Conservation (phyloP, 2,329 filamentous ascomycete species). For the Talaromyces sp. region DNA sequence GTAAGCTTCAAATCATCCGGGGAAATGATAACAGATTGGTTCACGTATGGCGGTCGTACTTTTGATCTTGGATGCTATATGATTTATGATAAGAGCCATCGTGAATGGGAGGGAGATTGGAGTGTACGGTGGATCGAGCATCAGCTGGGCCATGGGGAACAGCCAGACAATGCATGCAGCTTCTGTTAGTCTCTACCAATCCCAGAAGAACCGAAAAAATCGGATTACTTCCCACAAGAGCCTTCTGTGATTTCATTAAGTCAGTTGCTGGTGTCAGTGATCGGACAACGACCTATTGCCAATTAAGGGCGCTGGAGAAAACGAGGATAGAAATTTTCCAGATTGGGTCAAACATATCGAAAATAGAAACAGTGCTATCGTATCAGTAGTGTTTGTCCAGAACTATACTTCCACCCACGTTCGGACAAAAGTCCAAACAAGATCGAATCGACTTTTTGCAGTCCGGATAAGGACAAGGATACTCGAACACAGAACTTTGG, state of each 20-base stretch:
- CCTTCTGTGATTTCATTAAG: background rate
- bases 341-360: background rate
- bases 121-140: background rate
- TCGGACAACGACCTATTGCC: background rate
- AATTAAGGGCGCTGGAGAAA: background rate
- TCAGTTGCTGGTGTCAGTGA: background rate
- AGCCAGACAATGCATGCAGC: conserved; percentile 1
- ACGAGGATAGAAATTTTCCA: background rate
- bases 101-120: background rate
- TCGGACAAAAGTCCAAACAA: background rate
- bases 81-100: background rate
- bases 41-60: background rate
- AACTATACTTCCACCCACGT: conserved; percentile 3
- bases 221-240: background rate
- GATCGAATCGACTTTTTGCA: background rate
- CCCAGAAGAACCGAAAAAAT: background rate
- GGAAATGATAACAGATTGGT: conserved; percentile 1
- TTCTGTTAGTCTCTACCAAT: background rate
- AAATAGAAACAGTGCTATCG: background rate
- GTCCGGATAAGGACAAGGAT: background rate
- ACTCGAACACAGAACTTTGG: background rate
- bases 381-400: background rate
- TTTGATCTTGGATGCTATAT: background rate
- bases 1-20: background rate
- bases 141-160: background rate